Conservation (phyloP, 495 filamentous ascomycete genomes). For the Podospora conica region DNA sequence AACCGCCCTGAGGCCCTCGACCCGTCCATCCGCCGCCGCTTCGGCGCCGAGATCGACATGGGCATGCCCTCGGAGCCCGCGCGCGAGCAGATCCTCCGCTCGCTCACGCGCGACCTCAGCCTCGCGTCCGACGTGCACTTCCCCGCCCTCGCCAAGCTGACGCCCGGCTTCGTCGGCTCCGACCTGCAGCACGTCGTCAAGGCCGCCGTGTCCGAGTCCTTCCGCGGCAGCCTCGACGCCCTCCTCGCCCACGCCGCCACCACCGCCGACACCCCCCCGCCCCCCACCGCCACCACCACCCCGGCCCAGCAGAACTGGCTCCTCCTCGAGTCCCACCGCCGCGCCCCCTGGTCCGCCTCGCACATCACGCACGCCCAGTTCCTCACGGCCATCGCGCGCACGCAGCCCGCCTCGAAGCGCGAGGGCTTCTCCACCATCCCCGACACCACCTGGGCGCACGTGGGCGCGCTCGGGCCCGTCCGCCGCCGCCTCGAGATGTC, state of each 20-base stretch:
- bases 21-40: constrained; percentile 77
- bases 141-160: constrained; percentile 73
- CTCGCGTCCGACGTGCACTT: constrained; percentile 72
- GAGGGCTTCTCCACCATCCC: constrained; percentile 97
- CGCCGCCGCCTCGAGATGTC: constrained; percentile 78
- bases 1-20: constrained; percentile 90
- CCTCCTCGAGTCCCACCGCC: constrained; percentile 29
- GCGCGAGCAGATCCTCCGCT: constrained; percentile 75
- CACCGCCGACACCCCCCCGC: constrained; percentile 42
- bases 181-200: constrained; percentile 77
- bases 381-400: constrained; percentile 68
- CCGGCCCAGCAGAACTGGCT: constrained; percentile 36
- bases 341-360: constrained; percentile 21
- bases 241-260: constrained; percentile 18
- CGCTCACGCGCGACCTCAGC: constrained; percentile 64
- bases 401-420: constrained; percentile 88
- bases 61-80: constrained; percentile 85
- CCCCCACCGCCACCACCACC: constrained; percentile 48
- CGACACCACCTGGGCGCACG: constrained; percentile 92
- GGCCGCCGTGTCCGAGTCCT: constrained; percentile 25
- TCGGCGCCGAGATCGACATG: constrained; percentile 90
- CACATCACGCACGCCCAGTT: constrained; percentile 54
- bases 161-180: constrained; percentile 92
- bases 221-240: constrained; percentile 19
- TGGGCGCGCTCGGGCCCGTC: constrained; percentile 75